Evolutionary conservation across 352 stramenopile species (phyloP).

Genomic region (Phytophthora melonis): DNA sequence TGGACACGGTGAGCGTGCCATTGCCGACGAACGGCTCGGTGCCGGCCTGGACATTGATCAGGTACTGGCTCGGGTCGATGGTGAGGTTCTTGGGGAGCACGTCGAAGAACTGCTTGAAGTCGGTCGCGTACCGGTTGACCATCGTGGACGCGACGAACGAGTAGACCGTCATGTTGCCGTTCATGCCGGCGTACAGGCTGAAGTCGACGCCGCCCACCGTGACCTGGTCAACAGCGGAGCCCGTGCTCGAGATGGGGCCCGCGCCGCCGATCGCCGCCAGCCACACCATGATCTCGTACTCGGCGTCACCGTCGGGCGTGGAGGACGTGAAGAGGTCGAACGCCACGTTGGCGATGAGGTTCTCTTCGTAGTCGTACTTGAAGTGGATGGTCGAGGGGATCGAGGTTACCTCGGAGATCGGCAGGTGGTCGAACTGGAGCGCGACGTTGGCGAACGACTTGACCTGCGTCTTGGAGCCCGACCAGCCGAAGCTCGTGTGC

Average conservation of each 20-base stretch:
- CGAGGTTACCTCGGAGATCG: constrained; percentile 33
- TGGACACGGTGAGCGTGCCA: constrained; percentile 26
- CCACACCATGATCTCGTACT: constrained; percentile 55
- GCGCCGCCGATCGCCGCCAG: constrained; percentile 42
- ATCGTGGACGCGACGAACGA: constrained; percentile 43
- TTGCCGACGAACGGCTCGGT: constrained; percentile 39
- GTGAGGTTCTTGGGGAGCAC: constrained; percentile 29
- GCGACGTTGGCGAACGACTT: constrained; percentile 39
- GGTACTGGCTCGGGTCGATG: constrained; percentile 31
- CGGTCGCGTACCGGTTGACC: constrained; percentile 40
- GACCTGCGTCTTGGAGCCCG: constrained; percentile 27
- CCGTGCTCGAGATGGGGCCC: constrained; percentile 22
- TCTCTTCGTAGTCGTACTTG: constrained; percentile 36
- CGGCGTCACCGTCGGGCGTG: constrained; percentile 28
- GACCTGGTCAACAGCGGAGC: neutral
- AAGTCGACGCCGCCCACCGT: constrained; percentile 36
- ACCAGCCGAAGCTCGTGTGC: constrained; percentile 31
- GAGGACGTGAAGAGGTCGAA: constrained; percentile 53
- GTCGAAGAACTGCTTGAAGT: constrained; percentile 41
- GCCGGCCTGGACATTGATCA: constrained; percentile 41
- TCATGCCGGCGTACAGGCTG: constrained; percentile 45
- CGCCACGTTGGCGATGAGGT: constrained; percentile 27
- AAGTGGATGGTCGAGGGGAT: constrained; percentile 47
- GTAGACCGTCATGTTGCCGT: constrained; percentile 48
- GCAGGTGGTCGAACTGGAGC: constrained; percentile 30